A percentile compares a stretch with the other conserved stretches of the same genome.
Conservation (phyloP, 2,329 filamentous ascomycete species). For the Colletotrichum lini region DNA sequence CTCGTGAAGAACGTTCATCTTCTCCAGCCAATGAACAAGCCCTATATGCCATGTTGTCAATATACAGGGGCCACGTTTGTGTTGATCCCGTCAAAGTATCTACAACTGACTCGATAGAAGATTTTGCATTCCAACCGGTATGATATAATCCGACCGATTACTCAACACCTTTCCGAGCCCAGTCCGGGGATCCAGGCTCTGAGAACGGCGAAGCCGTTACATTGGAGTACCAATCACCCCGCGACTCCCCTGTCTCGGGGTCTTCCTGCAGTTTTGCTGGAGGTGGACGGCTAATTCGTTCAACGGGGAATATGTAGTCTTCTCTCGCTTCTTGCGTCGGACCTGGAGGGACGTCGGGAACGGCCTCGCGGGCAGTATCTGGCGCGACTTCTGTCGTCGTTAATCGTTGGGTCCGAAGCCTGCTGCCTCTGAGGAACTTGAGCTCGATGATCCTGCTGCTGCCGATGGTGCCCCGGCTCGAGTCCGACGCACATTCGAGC, state of each 20-base stretch:
- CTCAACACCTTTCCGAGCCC: neutral
- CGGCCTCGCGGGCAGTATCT: neutral
- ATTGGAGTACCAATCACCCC: neutral
- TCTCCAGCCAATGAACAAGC: no score
- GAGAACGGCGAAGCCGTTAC: neutral
- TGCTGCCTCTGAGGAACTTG: constrained; percentile 35
- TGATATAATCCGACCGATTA: neutral
- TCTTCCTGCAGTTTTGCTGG: neutral
- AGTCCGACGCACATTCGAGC: neutral
- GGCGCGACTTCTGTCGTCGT: neutral
- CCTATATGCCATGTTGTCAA: no score
- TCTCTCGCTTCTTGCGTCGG: neutral
- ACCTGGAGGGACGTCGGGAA: neutral
- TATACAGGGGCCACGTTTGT: no score
- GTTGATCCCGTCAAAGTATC: no score
- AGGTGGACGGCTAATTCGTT: neutral
- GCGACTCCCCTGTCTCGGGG: neutral
- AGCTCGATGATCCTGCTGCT: constrained; percentile 10
- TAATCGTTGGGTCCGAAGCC: constrained; percentile 23
- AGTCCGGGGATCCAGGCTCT: neutral
- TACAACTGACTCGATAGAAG: no score
- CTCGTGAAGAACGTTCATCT: no score
- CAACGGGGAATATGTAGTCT: constrained; percentile 12
- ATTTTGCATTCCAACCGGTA: neutral
- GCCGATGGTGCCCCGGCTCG: neutral